Base-by-base conservation (phyloP, 345 rosid genomes). In the Heritiera fomes region DNA sequence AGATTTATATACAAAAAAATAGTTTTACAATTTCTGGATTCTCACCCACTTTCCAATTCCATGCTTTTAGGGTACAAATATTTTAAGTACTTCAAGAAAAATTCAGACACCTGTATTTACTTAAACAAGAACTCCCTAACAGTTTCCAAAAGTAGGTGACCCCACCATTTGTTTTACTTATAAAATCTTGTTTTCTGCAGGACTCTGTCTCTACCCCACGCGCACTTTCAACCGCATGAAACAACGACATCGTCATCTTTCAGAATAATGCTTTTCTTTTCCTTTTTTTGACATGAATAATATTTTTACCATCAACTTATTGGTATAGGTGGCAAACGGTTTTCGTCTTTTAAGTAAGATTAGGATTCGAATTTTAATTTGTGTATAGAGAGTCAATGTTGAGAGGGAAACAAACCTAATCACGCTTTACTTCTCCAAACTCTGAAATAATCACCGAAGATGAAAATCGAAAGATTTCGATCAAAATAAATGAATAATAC, bases 1-100 rank as follows among this genome's bases (percentile, higher is more conserved):
- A 1, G 38, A 34, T 34, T 34, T 34, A 34, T 34, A 34, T 34
- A 34, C 2, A 34, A 34, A 34, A 34, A 34, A 34, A 34, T 1
- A 34, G 38, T 59, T 67, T 63, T 77, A 78, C 75, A 82, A 70
- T 65, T 74, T 78, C 78, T 84, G 85, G 91, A 87, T 85, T 84
- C 88, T 82, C 87, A 81, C 82, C 52, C 52, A 64, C 82, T 84
- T 84, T 34, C 38, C 38, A 34, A 34, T 76, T 81, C 81, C 87
- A 73, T 81, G 84, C 86, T 76, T 79, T 84, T 74, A 58, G 87
- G 85, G 86, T 77, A 75, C 81, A 78, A 64, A 71, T 68, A 65
- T 78, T 41, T 65, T 30, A 46, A 64, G 46, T 79, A 70, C 17
- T 71, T 71, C 7, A 53, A 38, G 68, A 75, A 78, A 77, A 70